Evolutionary conservation across 768 basidiomycete genomes (phyloP), one percentile per base, ranked within the genome.

Genomic region (Rhizopogon salebrosus): DNA sequence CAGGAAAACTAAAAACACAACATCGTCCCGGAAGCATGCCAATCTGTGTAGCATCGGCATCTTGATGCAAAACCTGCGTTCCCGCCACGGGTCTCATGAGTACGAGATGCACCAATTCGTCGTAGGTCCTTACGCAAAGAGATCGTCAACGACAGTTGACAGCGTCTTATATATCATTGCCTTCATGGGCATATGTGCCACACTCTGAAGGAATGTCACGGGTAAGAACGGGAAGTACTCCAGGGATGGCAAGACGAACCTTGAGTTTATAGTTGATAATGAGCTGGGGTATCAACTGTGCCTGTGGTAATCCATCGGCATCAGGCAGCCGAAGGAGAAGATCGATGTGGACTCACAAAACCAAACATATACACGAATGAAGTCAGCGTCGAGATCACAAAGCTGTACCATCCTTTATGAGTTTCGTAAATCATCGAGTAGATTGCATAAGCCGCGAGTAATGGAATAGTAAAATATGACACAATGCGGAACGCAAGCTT

Each of bases 201-300:
- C 94, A 67, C 88, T 92, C 88, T 94, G 72, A 24, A 50, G 13
- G 41, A 37, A 31, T 51, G 18, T 26, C 20, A 41, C 24, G 42
- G 57, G 59, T 37, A 26, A 55, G 51, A 29, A 34, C 10, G 22
- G 16, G 18, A 52, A 49, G 46, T 34, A 24, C 20, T 22, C 54
- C n/a, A 38, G 54, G 54, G 49, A 54, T 53, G 45, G 60, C 50
- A 59, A 52, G 48, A 64, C 72, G 55, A 59, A 87, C 86, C 87
- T 94, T 94, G 54, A 98, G 80, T 70, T 95, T 95, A 74, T 95
- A 97, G 73, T 97, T 97, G 76, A 98, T 95, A 64, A 98, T 95
- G 53, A 93, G 72, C 67, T 92, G 89, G 34, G 88, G 89, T 45
- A 92, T 73, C 29, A 93, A 78, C 76, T 93, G 91, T 45, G 87